Base-by-base conservation (phyloP, 805 yeast genomes). In the Myxozyma sirexii region DNA sequence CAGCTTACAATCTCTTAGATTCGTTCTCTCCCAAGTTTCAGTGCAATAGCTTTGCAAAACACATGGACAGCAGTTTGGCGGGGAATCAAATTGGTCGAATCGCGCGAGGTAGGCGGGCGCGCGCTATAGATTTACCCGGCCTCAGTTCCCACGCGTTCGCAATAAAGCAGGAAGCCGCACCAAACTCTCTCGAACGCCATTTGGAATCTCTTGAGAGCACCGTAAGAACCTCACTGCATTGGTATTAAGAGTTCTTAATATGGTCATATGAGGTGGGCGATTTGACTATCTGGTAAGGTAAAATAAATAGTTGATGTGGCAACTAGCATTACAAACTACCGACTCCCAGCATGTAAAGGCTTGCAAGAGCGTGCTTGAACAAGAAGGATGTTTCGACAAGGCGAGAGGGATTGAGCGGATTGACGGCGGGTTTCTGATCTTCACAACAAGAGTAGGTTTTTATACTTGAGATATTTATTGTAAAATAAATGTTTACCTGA, bases 351-450 rank as follows among this genome's bases (percentile, higher is more conserved):
- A n/a, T 4, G 60, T 62, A 33, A 62, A 62, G 44, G 47, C 39
- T 15, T 51, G 48, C 42, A 62, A 62, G 37, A 49, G 58, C 10
- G 41, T 31, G 17, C 60, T 62, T 6, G 66, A 62, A 27, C 21
- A 21, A 24, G 17, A 23, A 6, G 49, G 49, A 21, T 33, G 12
- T 10, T 62, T 62, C 27, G 63, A 62, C 43, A 54, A 49, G 29
- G 35, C 4, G 5, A 42, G 61, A n/a, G 66, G 66, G 29, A 56
- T 62, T 12, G 38, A 52, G 43, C n/a, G 31, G 31, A 57, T 41
- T 5, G 49, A n/a, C 39, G 50, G 41, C 23, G 45, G 49, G 19
- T 56, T 51, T 39, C 13, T 60, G 46, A 55, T 59, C 6, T 38
- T 47, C 33, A 62, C 66, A 31, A 58, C 24, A 3, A 49, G 38